phyloP scores from a whole-genome alignment of 1,284 basidiomycete genomes.

The Tilletia indica region DNA sequence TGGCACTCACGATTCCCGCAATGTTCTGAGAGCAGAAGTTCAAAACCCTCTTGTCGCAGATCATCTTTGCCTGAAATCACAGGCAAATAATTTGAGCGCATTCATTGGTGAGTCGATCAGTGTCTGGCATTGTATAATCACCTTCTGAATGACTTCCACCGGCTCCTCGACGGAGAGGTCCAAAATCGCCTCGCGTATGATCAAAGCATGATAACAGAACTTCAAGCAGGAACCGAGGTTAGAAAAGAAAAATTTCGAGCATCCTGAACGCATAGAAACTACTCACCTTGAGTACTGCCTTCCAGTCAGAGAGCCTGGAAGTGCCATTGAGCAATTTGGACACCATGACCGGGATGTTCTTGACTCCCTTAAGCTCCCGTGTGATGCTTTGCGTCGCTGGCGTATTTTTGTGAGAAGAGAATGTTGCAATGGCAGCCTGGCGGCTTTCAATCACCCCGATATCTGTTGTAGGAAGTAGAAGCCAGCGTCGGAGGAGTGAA shows the following conservation, averaged over 20 bases:
- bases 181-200: slow-evolving; percentile 17
- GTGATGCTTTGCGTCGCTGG: background rate
- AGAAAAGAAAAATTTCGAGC: background rate
- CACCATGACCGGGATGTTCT: slow-evolving; percentile 15
- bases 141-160: background rate
- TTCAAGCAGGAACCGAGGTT: background rate
- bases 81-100: no score
- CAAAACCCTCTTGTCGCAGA: slow-evolving; percentile 7
- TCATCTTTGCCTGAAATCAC: background rate
- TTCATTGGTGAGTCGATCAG: no score
- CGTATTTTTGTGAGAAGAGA: slow-evolving; percentile 4
- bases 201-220: background rate
- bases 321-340: slow-evolving; percentile 14
- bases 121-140: background rate
- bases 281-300: background rate
- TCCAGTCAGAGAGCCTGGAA: background rate
- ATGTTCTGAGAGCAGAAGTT: slow-evolving; percentile 6
- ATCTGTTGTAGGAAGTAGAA: slow-evolving; percentile 18
- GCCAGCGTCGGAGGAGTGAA: slow-evolving; percentile 21
- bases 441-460: slow-evolving; percentile 17
- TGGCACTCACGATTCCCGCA: background rate
- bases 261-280: background rate
- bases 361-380: slow-evolving; percentile 18
- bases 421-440: slow-evolving; percentile 21
- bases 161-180: background rate